Conservation (phyloP, 2,329 filamentous ascomycete species). For the Aspergillus ruber region DNA sequence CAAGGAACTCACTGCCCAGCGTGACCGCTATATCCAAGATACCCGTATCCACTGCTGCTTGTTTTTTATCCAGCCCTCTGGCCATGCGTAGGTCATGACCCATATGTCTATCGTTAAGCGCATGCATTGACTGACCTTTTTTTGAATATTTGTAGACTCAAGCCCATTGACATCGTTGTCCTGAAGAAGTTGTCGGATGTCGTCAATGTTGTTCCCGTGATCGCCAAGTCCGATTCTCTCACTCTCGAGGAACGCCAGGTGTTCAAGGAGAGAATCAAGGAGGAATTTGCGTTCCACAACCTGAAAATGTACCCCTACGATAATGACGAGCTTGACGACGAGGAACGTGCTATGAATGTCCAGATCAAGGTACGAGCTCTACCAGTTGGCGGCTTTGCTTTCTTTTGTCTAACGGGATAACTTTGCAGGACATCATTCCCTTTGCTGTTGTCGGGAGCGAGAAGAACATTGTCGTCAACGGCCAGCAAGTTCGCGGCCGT, state of each 20-base stretch:
- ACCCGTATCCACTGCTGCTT: slow-evolving; percentile 98
- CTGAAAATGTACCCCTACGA: slow-evolving; percentile 99
- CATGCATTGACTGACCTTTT: neutral
- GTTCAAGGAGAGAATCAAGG: slow-evolving; percentile 99
- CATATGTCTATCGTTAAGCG: neutral
- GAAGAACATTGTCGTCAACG: slow-evolving; percentile 94
- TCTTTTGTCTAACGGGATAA: slow-evolving; percentile 12
- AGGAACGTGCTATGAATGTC: slow-evolving; percentile 86
- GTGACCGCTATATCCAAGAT: slow-evolving; percentile 98
- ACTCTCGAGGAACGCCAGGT: slow-evolving; percentile 90
- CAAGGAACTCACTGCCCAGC: slow-evolving; percentile 98
- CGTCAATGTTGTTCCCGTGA: slow-evolving; percentile 97
- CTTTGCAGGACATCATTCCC: slow-evolving; percentile 72
- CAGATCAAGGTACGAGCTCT: slow-evolving; percentile 75
- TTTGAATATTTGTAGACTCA: slow-evolving; percentile 50
- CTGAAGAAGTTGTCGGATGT: slow-evolving; percentile 99
- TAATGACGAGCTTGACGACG: slow-evolving; percentile 96
- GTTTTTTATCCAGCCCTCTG: slow-evolving; percentile 99
- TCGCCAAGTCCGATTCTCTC: slow-evolving; percentile 94
- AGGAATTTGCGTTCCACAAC: slow-evolving; percentile 99
- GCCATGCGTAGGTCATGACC: slow-evolving; percentile 60
- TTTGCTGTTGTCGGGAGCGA: slow-evolving; percentile 98
- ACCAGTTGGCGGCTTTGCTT: slow-evolving; percentile 27
- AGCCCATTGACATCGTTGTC: slow-evolving; percentile 98
- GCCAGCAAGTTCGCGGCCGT: slow-evolving; percentile 93